Conservation (phyloP, 768 basidiomycete genomes). For the Suillus plorans region DNA sequence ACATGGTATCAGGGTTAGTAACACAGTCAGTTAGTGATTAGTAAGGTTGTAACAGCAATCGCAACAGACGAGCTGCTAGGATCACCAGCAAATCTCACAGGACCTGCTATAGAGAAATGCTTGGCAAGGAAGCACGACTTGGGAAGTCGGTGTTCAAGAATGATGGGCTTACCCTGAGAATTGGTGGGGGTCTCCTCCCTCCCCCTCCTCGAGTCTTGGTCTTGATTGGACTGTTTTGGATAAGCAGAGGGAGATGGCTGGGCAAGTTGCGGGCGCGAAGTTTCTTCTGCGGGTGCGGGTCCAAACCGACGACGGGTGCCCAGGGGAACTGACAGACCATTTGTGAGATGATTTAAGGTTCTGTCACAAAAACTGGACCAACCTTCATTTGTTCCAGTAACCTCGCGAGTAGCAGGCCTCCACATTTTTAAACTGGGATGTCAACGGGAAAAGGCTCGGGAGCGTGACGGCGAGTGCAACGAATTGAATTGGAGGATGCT, state of each 20-base stretch:
- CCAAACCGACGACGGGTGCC: slow-evolving; percentile 91
- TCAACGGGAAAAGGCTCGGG: slow-evolving; percentile 30
- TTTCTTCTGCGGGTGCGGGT: slow-evolving; percentile 80
- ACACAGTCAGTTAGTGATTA: slow-evolving; percentile 35
- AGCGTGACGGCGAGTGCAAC: slow-evolving; percentile 14
- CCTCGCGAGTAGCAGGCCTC: slow-evolving; percentile 86
- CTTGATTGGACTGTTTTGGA: slow-evolving; percentile 62
- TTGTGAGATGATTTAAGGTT: slow-evolving; percentile 14
- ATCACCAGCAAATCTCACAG: slow-evolving; percentile 5
- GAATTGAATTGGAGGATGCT: slow-evolving; percentile 11
- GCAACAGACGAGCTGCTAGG: slow-evolving; percentile 4
- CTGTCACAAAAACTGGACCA: slow-evolving; percentile 24
- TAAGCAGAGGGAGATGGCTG: slow-evolving; percentile 87
- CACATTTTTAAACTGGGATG: slow-evolving; percentile 56
- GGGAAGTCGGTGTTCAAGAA: slow-evolving; percentile 36
- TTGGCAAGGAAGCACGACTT: slow-evolving; percentile 35
- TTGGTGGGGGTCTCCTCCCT: slow-evolving; percentile 71
- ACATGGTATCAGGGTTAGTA: slow-evolving; percentile 57
- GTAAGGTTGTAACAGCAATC: slow-evolving; percentile 27
- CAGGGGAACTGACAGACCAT: slow-evolving; percentile 59
- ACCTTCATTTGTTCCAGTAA: slow-evolving; percentile 94
- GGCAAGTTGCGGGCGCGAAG: slow-evolving; percentile 78
- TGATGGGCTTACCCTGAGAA: slow-evolving; percentile 69
- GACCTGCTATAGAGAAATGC: slow-evolving; percentile 8
- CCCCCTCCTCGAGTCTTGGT: slow-evolving; percentile 58